phyloP scores from a whole-genome alignment of 371 early-diverging fungal genomes.

The Rhizomucor miehei region DNA sequence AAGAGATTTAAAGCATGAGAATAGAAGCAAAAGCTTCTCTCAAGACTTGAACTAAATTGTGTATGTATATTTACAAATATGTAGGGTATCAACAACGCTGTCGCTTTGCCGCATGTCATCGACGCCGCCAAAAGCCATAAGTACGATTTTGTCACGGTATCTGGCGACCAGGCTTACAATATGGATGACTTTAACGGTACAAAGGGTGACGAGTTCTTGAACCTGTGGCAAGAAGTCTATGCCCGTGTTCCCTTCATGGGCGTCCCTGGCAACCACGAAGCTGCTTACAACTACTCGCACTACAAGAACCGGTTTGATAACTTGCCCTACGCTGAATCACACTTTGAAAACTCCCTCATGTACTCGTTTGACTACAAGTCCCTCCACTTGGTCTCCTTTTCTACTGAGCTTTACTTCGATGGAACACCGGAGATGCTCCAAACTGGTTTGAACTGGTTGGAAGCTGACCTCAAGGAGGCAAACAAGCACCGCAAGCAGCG shows the following conservation, averaged over 20 bases:
- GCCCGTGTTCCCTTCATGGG: conserved; percentile 42
- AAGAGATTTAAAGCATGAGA: not conserved
- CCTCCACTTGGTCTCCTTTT: conserved; percentile 40
- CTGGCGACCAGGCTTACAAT: conserved; percentile 43
- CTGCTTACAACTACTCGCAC: conserved; percentile 41
- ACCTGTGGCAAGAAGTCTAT: conserved; percentile 35
- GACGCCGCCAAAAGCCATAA: conserved; percentile 29
- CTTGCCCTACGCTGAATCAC: conserved; percentile 36
- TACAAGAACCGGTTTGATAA: conserved; percentile 34
- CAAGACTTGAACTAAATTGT: not conserved
- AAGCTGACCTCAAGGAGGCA: conserved; percentile 30
- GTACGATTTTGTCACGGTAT: conserved; percentile 44
- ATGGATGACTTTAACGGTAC: conserved; percentile 41
- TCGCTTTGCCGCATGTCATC: conserved; percentile 29
- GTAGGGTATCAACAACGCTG: conserved; percentile 44
- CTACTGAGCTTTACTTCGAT: conserved; percentile 39
- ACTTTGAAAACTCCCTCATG: conserved; percentile 29
- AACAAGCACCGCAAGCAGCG: conserved; percentile 29
- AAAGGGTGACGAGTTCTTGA: conserved; percentile 47
- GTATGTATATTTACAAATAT: not conserved
- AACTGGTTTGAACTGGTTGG: conserved; percentile 41
- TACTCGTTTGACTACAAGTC: conserved; percentile 46
- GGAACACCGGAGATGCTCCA: conserved; percentile 24
- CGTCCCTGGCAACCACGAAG: conserved; percentile 43
- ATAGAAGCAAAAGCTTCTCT: no score